phyloP scores from a whole-genome alignment of 805 yeast species.

The Yarrowia sp. region DNA sequence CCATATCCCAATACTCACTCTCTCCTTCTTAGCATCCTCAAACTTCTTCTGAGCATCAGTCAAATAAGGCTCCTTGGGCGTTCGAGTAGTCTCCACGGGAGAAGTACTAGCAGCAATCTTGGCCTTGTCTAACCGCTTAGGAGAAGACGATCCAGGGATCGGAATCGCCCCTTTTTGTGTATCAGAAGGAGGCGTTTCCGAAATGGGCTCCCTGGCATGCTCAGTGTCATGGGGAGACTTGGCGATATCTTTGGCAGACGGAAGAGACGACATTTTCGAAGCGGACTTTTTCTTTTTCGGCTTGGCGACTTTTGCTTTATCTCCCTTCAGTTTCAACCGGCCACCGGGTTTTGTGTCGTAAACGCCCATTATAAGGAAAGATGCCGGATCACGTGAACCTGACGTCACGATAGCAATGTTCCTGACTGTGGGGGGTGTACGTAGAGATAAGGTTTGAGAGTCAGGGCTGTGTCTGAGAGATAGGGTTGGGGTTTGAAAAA shows the following conservation, averaged over 20 bases:
- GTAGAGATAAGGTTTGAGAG: too few species aligned
- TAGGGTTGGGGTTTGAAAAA: too few species aligned
- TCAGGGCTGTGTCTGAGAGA: too few species aligned
- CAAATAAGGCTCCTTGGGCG: slow-evolving; percentile 20
- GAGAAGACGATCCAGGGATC: background rate
- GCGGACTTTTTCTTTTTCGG: slow-evolving; percentile 2
- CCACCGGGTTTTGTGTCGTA: slow-evolving; percentile 19
- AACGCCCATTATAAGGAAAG: slow-evolving; percentile 20
- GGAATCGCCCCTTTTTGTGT: background rate
- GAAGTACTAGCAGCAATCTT: slow-evolving; percentile 2
- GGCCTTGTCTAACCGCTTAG: background rate
- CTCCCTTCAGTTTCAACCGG: slow-evolving; percentile 19
- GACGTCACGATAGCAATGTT: slow-evolving; percentile 25
- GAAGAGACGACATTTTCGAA: slow-evolving; percentile 15
- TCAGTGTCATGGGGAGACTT: slow-evolving; percentile 21
- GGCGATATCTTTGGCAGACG: slow-evolving; percentile 39
- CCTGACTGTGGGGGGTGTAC: background rate
- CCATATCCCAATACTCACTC: slow-evolving; percentile 40
- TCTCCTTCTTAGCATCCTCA: slow-evolving; percentile 44
- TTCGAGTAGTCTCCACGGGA: slow-evolving; percentile 13
- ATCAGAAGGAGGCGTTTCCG: background rate
- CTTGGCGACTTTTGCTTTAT: slow-evolving; percentile 7
- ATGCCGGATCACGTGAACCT: slow-evolving; percentile 10
- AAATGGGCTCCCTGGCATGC: slow-evolving; percentile 29
- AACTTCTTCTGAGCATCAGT: slow-evolving; percentile 44